Percentiles rank a stretch among this genome's conserved stretches.
These are phyloP conservation scores for Edaphochlamys debaryana DNA, from an alignment of 139 green algal species.

Conservation along the genomic window DNA sequence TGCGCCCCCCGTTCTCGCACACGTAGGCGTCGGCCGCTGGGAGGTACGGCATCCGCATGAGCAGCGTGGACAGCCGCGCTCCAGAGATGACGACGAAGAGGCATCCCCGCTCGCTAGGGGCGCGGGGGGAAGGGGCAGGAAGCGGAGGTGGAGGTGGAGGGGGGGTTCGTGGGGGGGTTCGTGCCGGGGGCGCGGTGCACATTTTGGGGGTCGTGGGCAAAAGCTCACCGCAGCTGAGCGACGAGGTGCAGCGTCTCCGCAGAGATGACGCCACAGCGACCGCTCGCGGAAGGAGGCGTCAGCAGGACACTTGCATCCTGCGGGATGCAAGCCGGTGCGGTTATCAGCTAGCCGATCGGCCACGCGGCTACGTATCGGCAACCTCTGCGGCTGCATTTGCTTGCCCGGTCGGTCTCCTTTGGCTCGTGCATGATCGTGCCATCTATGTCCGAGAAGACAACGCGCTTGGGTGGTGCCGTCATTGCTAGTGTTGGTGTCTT, in stretches of 20 bases:
- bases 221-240: conserved; percentile 47
- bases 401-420: conserved; percentile 9
- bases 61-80: conserved; percentile 74
- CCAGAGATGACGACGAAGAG: conserved; percentile 68
- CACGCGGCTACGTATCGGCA: background rate
- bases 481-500: background rate
- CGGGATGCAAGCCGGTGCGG: background rate
- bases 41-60: conserved; percentile 82
- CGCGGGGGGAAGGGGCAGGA: no score
- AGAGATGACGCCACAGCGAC: conserved; percentile 60
- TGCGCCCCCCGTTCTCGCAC: conserved; percentile 81
- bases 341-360: no score
- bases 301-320: conserved; percentile 54
- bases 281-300: conserved; percentile 64
- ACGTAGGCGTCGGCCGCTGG: conserved; percentile 80
- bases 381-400: background rate
- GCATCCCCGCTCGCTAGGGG: conserved; percentile 25
- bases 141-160: no score
- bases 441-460: conserved; percentile 71
- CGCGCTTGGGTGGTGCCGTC: background rate
- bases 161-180: no score
- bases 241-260: conserved; percentile 46
- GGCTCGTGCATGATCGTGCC: conserved; percentile 69
- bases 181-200: no score
- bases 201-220: no score